Evolutionary conservation across 306 rosid genomes (phyloP).

Genomic region (Medicago truncatula): MtrunA17r5.0-ANR NC_053043.1:46924501-46925000

Average conservation of each 20-base stretch:
- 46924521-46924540: constrained; percentile 63
- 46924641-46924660: constrained; percentile 3
- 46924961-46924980: constrained; percentile 35
- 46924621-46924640: constrained; percentile 36
- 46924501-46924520: constrained; percentile 42
- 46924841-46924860: constrained; percentile 41
- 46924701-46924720: constrained; percentile 34
- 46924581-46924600: constrained; percentile 63
- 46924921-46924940: constrained; percentile 57
- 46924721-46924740: constrained; percentile 36
- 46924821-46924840: constrained; percentile 61
- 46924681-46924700: constrained; percentile 46
- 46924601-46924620: constrained; percentile 51
- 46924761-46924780: constrained; percentile 59
- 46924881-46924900: no score
- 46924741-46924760: constrained; percentile 43
- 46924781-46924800: constrained; percentile 72
- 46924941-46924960: constrained; percentile 32
- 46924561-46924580: constrained; percentile 39
- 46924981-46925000: constrained; percentile 44
- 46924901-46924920: constrained; percentile 23
- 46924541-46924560: constrained; percentile 40
- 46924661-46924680: constrained; percentile 33
- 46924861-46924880: constrained; percentile 44
- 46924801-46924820: constrained; percentile 78